Evolutionary conservation across 805 yeast genomes (phyloP).

Genomic region (Candida oleophila): DNA sequence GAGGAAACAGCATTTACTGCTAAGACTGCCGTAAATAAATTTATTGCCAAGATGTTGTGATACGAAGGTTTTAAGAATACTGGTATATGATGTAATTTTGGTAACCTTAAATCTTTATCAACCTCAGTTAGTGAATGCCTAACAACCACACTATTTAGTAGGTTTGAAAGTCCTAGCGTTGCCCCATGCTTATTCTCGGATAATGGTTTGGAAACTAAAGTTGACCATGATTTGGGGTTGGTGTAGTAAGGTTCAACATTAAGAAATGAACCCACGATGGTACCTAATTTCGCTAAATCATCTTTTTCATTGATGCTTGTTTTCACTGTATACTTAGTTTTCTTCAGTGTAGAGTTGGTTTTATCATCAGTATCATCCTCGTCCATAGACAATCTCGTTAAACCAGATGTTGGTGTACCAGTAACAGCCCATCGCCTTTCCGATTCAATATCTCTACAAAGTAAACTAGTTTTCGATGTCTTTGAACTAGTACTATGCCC

Average conservation of each 20-base stretch:
- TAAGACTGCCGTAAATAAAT: conserved; percentile 62
- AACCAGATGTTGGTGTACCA: conserved; percentile 75
- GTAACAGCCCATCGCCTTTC: conserved; percentile 75
- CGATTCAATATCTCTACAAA: conserved; percentile 48
- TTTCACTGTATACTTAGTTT: conserved; percentile 44
- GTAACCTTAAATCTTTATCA: conserved; percentile 54
- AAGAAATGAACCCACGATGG: conserved; percentile 51
- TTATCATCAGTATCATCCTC: conserved; percentile 20
- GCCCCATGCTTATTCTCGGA: conserved; percentile 39
- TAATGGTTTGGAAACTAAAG: conserved; percentile 49
- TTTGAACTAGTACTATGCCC: conserved; percentile 65
- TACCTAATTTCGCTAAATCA: conserved; percentile 56
- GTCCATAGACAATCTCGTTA: conserved; percentile 56
- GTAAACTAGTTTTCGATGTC: conserved; percentile 46
- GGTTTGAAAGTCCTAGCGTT: conserved; percentile 34
- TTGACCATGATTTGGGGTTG: conserved; percentile 47
- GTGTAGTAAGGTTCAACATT: conserved; percentile 58
- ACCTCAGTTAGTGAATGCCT: conserved; percentile 57
- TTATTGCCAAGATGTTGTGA: conserved; percentile 60
- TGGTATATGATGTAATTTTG: conserved; percentile 58
- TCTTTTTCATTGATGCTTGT: conserved; percentile 50
- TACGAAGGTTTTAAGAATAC: conserved; percentile 60
- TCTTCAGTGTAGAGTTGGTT: conserved; percentile 45
- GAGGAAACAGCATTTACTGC: conserved; percentile 76
- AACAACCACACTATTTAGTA: conserved; percentile 51